phyloP scores from a whole-genome alignment of 2,329 filamentous ascomycete genomes.

The Exophiala sp. region DNA sequence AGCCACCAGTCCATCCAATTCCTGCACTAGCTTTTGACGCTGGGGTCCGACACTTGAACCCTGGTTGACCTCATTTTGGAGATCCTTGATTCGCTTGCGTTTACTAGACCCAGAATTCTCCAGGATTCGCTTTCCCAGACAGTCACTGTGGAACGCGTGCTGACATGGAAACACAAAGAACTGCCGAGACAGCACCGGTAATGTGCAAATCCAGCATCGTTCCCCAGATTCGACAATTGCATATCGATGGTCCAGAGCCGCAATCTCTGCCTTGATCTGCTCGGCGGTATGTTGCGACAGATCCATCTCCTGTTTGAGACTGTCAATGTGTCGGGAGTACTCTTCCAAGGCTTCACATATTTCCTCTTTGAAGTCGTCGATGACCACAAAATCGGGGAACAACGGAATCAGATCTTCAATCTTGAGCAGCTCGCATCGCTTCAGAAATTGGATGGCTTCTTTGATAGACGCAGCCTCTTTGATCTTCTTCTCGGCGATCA shows the following conservation, averaged over 20 bases:
- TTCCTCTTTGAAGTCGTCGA: slow-evolving; percentile 98
- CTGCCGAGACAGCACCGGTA: slow-evolving; percentile 82
- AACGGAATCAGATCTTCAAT: slow-evolving; percentile 98
- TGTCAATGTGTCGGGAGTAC: slow-evolving; percentile 87
- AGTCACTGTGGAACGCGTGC: slow-evolving; percentile 96
- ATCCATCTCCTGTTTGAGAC: slow-evolving; percentile 90
- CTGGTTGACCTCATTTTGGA: slow-evolving; percentile 78
- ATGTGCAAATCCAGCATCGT: slow-evolving; percentile 81
- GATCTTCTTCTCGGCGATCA: slow-evolving; percentile 92
- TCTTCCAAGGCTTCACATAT: slow-evolving; percentile 92
- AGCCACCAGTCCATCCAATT: slow-evolving; percentile 88
- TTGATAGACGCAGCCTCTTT: slow-evolving; percentile 79
- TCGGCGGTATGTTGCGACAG: slow-evolving; percentile 82
- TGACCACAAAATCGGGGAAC: slow-evolving; percentile 97
- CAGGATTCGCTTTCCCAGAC: slow-evolving; percentile 78
- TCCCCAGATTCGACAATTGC: slow-evolving; percentile 96
- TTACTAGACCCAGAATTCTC: slow-evolving; percentile 74
- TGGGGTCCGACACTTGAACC: slow-evolving; percentile 66
- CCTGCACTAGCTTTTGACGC: slow-evolving; percentile 78
- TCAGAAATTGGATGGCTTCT: slow-evolving; percentile 87
- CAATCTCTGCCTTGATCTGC: slow-evolving; percentile 88
- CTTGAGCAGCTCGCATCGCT: slow-evolving; percentile 82
- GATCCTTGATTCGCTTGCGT: slow-evolving; percentile 74
- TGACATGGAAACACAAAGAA: slow-evolving; percentile 99
- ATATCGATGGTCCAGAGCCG: slow-evolving; percentile 79